Evolutionary conservation across 2,329 filamentous ascomycete genomes (phyloP).

Genomic region (Penicillium expansum): DNA sequence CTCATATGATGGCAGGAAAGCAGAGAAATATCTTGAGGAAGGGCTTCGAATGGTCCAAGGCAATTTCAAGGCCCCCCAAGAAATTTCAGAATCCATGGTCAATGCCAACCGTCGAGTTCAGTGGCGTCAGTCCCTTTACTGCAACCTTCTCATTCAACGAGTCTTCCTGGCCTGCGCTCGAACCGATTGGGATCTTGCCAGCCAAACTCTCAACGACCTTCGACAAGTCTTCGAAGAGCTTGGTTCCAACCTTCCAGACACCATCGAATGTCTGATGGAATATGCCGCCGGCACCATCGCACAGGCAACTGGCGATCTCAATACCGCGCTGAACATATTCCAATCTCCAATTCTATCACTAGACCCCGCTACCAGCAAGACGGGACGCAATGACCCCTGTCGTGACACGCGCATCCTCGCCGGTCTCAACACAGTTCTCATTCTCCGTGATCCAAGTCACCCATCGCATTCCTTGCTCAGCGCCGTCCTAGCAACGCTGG

Average conservation of each 20-base stretch:
- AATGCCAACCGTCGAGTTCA: slow-evolving; percentile 58
- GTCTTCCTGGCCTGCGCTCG: slow-evolving; percentile 68
- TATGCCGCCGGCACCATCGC: slow-evolving; percentile 75
- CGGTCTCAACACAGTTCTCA: slow-evolving; percentile 66
- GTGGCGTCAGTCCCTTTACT: slow-evolving; percentile 65
- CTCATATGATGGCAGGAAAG: slow-evolving; percentile 53
- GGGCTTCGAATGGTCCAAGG: slow-evolving; percentile 53
- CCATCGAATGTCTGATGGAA: slow-evolving; percentile 55
- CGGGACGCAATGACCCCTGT: slow-evolving; percentile 50
- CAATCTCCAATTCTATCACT: slow-evolving; percentile 60
- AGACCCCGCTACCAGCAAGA: slow-evolving; percentile 38
- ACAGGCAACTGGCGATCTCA: slow-evolving; percentile 72
- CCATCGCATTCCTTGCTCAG: slow-evolving; percentile 59
- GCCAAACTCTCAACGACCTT: slow-evolving; percentile 56
- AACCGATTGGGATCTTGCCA: slow-evolving; percentile 67
- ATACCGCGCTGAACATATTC: slow-evolving; percentile 66
- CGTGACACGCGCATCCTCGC: slow-evolving; percentile 64
- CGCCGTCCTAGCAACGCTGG: slow-evolving; percentile 63
- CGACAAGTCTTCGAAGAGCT: slow-evolving; percentile 47
- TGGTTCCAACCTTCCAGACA: slow-evolving; percentile 39
- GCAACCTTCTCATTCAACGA: slow-evolving; percentile 68
- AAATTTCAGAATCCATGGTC: slow-evolving; percentile 53
- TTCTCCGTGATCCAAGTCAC: slow-evolving; percentile 63
- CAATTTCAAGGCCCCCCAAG: slow-evolving; percentile 41
- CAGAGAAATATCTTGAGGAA: slow-evolving; percentile 57